Base-by-base conservation (phyloP, 768 basidiomycete genomes). In the Mycena filopes region DNA sequence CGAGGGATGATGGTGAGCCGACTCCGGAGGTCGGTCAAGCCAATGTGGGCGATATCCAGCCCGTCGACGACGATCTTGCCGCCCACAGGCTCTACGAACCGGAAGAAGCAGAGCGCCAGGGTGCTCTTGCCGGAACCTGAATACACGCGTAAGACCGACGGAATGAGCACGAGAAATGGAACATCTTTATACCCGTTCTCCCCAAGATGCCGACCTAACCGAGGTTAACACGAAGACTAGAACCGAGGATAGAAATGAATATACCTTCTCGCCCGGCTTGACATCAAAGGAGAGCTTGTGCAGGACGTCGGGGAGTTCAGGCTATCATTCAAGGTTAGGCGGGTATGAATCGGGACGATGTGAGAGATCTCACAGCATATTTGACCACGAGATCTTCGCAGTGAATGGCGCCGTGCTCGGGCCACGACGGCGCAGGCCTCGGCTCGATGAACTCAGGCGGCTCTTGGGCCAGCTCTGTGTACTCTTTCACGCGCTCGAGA, bases 401-500 rank as follows among this genome's bases (percentile, higher is more conserved):
- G 68, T 83, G 82, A 70, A 96, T 84, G 62, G 83, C 79, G 40
- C 92, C 92, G 20, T 77, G 78, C 10, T 86, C 80, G 2, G 96
- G 96, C 96, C 96, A 98, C 26, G 87, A 82, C 3, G 84, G 77
- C 1, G 87, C 82, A 5, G 96, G 95, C 13, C 94, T 81, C 5
- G 93, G 94, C 64, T 97, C 94, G 47, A 93, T 75, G 71, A 91
- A 93, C 74, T 97, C 96, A 2, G 94, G 82, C 7, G 89, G 84
- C 79, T 98, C 96, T 28, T 84, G 86, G 42, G 80, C 76, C 25
- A 95, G 77, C 65, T 94, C 92, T 7, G 94, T 91, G 74, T 92
- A 96, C 78, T 97, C 96, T 74, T 95, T 95, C 75, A 97, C 86
- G 51, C 95, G 90, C 74, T 96, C 95, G 43, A 94, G 77, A 25